phyloP scores from a whole-genome alignment of 2,329 filamentous ascomycete genomes.

The Aspergillus ustus region DNA sequence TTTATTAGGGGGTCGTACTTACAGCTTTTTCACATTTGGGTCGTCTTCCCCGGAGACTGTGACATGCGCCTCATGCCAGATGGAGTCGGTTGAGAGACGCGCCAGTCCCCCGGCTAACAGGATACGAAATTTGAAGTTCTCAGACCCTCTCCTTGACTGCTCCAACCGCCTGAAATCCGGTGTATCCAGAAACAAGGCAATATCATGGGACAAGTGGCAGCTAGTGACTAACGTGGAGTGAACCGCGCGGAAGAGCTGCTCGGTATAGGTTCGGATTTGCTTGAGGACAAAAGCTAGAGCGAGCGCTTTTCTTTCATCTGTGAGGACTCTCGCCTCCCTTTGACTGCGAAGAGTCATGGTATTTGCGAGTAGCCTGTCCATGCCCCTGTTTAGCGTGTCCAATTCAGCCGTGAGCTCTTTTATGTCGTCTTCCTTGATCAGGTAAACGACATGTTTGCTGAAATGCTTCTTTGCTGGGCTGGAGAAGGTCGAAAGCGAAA shows the following conservation, averaged over 20 bases:
- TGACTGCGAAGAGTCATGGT: not conserved
- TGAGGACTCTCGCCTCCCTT: not conserved
- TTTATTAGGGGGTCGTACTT: not conserved
- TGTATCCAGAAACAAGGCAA: not conserved
- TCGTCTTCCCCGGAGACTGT: not conserved
- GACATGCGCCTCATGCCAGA: not conserved
- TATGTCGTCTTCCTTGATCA: conserved; percentile 3
- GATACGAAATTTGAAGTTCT: not conserved
- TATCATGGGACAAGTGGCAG: not conserved
- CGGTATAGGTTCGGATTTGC: not conserved
- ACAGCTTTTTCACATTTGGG: not conserved
- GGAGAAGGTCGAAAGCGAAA: not conserved
- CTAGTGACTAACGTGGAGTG: not conserved
- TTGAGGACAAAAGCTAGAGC: not conserved
- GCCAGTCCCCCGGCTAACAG: not conserved
- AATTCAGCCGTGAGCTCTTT: not conserved
- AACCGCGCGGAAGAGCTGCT: not conserved
- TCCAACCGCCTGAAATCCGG: not conserved
- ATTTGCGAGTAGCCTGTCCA: not conserved
- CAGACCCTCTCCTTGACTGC: not conserved
- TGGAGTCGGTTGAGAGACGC: not conserved
- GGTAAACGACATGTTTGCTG: not conserved
- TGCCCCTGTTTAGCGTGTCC: not conserved
- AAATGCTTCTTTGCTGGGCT: not conserved
- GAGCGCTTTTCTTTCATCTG: conserved; percentile 1